These are phyloP conservation scores for Penicillium odoratum DNA, from an alignment of 495 filamentous ascomycete species.

Conservation along the genomic window DNA sequence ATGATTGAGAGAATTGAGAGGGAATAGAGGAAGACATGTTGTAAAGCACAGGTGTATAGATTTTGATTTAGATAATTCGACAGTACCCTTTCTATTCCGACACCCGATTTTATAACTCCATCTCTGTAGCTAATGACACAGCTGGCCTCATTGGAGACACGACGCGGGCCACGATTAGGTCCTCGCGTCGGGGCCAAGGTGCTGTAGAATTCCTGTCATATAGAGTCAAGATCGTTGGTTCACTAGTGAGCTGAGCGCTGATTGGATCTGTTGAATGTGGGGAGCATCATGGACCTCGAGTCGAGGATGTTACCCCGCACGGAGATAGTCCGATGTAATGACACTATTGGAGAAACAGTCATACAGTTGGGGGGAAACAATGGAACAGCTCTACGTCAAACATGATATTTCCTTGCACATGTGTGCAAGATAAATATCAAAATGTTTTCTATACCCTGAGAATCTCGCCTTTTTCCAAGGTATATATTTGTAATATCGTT, in stretches of 20 bases:
- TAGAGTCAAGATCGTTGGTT: background rate
- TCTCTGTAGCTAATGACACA: background rate
- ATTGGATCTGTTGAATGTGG: background rate
- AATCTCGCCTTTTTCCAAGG: background rate
- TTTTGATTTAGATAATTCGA: background rate
- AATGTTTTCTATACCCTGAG: too few relatives aligned
- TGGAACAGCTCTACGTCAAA: too few relatives aligned
- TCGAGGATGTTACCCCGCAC: constrained; percentile 12
- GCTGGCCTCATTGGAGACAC: background rate
- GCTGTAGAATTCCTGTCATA: background rate
- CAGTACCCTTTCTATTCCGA: background rate
- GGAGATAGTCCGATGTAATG: constrained; percentile 3
- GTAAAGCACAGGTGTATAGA: background rate
- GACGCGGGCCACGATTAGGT: background rate
- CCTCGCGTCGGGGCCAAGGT: background rate
- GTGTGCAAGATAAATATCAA: too few relatives aligned
- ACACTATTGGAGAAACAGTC: background rate
- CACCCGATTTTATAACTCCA: background rate
- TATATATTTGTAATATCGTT: background rate
- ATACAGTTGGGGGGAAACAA: background rate
- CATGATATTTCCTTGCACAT: too few relatives aligned
- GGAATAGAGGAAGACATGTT: constrained; percentile 12
- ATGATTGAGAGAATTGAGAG: background rate
- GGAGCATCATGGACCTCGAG: constrained; percentile 9
- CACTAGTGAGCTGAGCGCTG: background rate